phyloP scores from a whole-genome alignment of 108 stramenopile species.

The Epithemia pelagica region DNA sequence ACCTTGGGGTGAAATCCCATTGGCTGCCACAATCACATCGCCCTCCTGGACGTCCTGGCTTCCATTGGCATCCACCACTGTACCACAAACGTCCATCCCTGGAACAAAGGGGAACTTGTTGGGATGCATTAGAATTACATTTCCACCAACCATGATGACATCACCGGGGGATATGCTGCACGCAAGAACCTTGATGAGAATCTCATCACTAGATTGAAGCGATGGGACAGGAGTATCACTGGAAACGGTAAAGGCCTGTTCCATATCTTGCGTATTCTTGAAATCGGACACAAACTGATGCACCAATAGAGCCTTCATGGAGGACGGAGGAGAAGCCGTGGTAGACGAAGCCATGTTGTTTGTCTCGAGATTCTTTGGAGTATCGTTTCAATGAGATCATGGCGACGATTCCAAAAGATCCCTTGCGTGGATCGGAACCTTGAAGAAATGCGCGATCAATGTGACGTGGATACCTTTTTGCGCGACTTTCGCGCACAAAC shows the following conservation, averaged over 20 bases:
- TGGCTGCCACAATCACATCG: slow-evolving; percentile 19
- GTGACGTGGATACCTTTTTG: too few species aligned
- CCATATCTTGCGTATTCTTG: neutral
- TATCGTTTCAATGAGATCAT: too few species aligned
- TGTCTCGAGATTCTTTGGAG: too few species aligned
- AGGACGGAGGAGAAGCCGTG: neutral
- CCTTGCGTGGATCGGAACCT: too few species aligned
- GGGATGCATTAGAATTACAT: slow-evolving; percentile 25
- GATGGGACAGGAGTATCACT: neutral
- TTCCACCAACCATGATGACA: slow-evolving; percentile 31
- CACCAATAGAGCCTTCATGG: neutral
- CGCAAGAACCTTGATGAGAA: slow-evolving; percentile 24
- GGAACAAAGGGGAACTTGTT: slow-evolving; percentile 37
- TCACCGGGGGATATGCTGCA: slow-evolving; percentile 49
- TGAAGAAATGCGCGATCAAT: too few species aligned
- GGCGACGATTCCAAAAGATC: too few species aligned
- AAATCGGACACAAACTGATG: slow-evolving; percentile 1
- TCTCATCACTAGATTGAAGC: neutral
- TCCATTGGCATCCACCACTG: slow-evolving; percentile 29
- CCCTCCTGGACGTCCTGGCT: slow-evolving; percentile 2
- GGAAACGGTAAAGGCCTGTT: neutral
- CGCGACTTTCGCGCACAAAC: too few species aligned
- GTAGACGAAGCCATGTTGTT: too few species aligned
- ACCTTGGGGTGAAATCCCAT: slow-evolving; percentile 27
- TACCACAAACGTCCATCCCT: slow-evolving; percentile 48